Evolutionary conservation across 371 early-diverging fungal species (phyloP), one percentile per base, ranked within the genome.

Genomic region (Mucor lusitanicus): DNA sequence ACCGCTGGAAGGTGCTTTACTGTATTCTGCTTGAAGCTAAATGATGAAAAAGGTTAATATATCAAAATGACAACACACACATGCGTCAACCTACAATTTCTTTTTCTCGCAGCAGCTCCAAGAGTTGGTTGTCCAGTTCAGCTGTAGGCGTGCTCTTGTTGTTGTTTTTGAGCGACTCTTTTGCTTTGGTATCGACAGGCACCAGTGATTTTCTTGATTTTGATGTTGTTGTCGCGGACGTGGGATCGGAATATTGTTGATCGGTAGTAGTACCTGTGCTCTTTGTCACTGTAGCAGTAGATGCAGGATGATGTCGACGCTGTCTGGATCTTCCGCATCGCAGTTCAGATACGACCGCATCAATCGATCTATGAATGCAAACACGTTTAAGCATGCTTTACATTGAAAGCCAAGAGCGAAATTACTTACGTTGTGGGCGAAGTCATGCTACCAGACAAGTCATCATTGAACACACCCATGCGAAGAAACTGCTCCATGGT

Each of bases 1-100:
- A 28, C 87, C 87, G 44, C 81, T 76, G n/a, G 81, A 66, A 27
- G 87, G 87, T 21, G 84, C 79, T 70, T 85, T 85, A 65, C 85
- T 85, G 59, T 85, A 75, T 46, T 84, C 85, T 19, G 83, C 80
- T 74, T 85, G 83, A 39, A 69, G 73, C 73, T 73, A 59, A 44
- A 46, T 35, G 12, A 48, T 28, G 25, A 13, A 50, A n/a, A n/a
- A n/a, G n/a, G n/a, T n/a, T n/a, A n/a, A n/a, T n/a, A n/a, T n/a
- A n/a, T n/a, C n/a, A n/a, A n/a, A n/a, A n/a, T n/a, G n/a, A n/a
- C n/a, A n/a, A n/a, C n/a, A n/a, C n/a, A n/a, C n/a, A n/a, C n/a
- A n/a, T n/a, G n/a, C n/a, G n/a, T n/a, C n/a, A n/a, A 66, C 73
- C 66, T 73, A 69, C 73, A 35, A 73, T 62, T 63, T 73, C 73